phyloP scores from a whole-genome alignment of 2,329 filamentous ascomycete genomes.

The Botrytis fragariae region DNA sequence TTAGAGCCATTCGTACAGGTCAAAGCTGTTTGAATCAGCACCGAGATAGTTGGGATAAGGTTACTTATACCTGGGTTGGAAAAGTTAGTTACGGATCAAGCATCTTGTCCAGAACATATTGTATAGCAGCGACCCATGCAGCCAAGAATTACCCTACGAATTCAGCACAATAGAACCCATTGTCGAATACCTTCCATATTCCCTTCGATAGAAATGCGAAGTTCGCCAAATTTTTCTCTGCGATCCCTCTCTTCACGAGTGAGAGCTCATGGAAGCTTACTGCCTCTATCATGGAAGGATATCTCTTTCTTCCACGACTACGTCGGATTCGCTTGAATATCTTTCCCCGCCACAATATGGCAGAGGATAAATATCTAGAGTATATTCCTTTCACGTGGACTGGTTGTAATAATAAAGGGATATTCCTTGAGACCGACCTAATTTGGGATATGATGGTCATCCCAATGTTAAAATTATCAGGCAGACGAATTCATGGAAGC shows the following conservation, averaged over 20 bases:
- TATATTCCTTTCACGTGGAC: constrained; percentile 13
- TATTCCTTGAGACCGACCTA: background rate
- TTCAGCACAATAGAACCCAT: background rate
- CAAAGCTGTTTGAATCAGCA: background rate
- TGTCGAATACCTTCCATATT: background rate
- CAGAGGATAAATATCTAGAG: constrained; percentile 12
- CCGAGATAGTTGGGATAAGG: background rate
- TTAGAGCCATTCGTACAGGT: background rate
- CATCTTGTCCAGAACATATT: background rate
- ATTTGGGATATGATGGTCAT: constrained; percentile 5
- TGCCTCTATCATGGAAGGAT: background rate
- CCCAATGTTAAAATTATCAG: constrained; percentile 13
- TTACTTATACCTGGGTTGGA: constrained; percentile 1
- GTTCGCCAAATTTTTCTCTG: background rate
- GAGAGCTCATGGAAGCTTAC: background rate
- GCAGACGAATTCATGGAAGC: constrained; percentile 7
- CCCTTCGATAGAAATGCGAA: background rate
- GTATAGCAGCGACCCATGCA: background rate
- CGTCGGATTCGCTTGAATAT: background rate
- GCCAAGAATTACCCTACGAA: background rate
- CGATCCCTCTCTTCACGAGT: background rate
- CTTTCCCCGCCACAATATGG: background rate
- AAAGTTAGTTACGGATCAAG: constrained; percentile 9
- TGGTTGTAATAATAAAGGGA: background rate
- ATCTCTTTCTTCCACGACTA: background rate